Percentiles rank a stretch among this genome's conserved stretches.
phyloP scores from a whole-genome alignment of 805 yeast genomes.

The Torulaspora microellipsoides region DNA sequence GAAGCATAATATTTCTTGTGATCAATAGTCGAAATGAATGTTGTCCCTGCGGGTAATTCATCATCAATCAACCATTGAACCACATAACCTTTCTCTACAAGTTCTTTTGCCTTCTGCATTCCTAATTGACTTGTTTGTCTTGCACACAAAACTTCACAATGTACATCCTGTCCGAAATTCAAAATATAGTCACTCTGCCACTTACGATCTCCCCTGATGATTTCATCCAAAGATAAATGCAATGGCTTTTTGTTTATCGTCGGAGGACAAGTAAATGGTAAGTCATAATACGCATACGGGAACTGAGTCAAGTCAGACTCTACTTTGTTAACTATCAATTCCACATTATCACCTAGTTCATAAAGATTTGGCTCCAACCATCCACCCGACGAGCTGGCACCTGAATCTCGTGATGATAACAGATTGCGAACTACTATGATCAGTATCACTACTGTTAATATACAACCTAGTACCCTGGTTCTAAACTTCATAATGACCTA shows the following conservation, averaged over 20 bases:
- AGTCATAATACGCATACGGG: constrained; percentile 70
- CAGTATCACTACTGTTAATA: constrained; percentile 3
- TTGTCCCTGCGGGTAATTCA: constrained; percentile 77
- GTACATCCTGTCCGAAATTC: constrained; percentile 56
- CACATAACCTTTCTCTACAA: constrained; percentile 66
- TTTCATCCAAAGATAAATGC: constrained; percentile 68
- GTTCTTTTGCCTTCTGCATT: constrained; percentile 50
- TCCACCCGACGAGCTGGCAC: constrained; percentile 9
- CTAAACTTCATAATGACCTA: constrained; percentile 3
- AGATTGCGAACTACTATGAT: constrained; percentile 4
- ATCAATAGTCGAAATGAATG: constrained; percentile 57
- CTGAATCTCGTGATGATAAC: constrained; percentile 2
- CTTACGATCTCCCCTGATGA: constrained; percentile 74
- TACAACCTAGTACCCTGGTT: constrained; percentile 6
- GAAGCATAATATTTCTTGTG: constrained; percentile 71
- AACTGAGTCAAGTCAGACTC: constrained; percentile 69
- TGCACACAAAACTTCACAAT: constrained; percentile 66
- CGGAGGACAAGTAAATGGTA: constrained; percentile 79
- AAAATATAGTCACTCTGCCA: constrained; percentile 72
- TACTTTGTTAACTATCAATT: constrained; percentile 68
- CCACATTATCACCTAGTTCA: constrained; percentile 55
- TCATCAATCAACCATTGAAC: constrained; percentile 83
- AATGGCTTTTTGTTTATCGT: constrained; percentile 49
- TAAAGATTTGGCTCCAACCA: constrained; percentile 36
- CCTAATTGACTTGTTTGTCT: constrained; percentile 51